A percentile compares a stretch with the other conserved stretches of the same genome.
Evolutionary conservation across 306 rosid species (phyloP).

Genomic region (Quercus variabilis): DNA sequence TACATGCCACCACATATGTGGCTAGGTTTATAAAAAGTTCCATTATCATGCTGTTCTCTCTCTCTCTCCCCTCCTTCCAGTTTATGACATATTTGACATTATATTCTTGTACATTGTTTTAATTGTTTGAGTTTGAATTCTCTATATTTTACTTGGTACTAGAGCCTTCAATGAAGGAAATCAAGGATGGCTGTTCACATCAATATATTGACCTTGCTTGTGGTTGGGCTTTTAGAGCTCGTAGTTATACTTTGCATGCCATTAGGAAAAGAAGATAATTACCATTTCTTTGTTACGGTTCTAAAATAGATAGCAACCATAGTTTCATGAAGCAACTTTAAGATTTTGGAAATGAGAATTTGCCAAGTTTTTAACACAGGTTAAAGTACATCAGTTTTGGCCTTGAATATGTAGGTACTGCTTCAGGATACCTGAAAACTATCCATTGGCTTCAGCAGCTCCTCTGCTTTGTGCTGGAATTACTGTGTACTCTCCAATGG

Average conservation of each 20-base stretch:
- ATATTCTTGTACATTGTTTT: no score
- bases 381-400: slow-evolving; percentile 6
- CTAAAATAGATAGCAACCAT: background rate
- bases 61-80: no score
- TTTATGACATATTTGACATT: no score
- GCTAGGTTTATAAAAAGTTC: no score
- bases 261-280: background rate
- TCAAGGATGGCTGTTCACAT: background rate
- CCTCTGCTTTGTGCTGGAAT: slow-evolving; percentile 96
- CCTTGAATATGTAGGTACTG: slow-evolving; percentile 61
- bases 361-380: background rate
- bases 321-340: background rate
- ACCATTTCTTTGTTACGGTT: background rate
- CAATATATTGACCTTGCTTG: background rate
- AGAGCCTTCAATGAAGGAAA: no score
- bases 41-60: no score
- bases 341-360: background rate
- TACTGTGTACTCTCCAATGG: slow-evolving; percentile 84
- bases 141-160: no score
- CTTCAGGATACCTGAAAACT: slow-evolving; percentile 62
- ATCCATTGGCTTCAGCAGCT: slow-evolving; percentile 84
- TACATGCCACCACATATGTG: no score
- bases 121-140: no score
- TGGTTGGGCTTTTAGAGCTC: background rate
- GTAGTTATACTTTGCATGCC: background rate